A percentile compares a stretch with the other conserved stretches of the same genome.
Conservation (phyloP, 106 monocot genomes). For the Vanilla planifolia region DNA sequence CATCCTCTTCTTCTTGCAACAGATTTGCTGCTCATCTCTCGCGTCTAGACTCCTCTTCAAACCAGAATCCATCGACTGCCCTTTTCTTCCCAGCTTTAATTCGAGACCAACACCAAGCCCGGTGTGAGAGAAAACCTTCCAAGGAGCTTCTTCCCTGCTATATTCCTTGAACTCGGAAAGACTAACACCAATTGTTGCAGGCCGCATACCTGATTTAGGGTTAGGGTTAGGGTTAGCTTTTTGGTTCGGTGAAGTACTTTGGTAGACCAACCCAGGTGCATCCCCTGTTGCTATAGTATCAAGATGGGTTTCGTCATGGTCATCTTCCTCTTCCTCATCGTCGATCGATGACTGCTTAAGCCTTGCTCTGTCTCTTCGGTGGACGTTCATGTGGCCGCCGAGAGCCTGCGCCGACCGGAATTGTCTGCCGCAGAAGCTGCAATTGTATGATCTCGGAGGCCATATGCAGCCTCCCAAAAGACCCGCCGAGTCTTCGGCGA, state of each 20-base stretch:
- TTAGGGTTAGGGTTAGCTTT: conserved; percentile 12
- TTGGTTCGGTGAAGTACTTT: background rate
- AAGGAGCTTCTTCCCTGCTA: too few species aligned
- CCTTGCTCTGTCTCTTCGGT: conserved; percentile 43
- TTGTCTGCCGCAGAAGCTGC: conserved; percentile 58
- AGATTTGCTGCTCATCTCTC: conserved; percentile 9
- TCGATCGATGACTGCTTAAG: conserved; percentile 35
- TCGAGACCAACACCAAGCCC: background rate
- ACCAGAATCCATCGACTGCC: background rate
- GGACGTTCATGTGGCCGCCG: conserved; percentile 75
- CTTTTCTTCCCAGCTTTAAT: conserved; percentile 9
- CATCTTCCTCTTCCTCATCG: conserved; percentile 6
- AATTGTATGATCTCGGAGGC: conserved; percentile 67
- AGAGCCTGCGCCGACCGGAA: conserved; percentile 69
- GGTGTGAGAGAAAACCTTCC: too few species aligned
- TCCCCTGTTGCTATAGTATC: background rate
- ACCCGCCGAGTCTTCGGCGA: conserved; percentile 41
- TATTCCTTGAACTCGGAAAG: too few species aligned
- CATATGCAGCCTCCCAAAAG: conserved; percentile 38
- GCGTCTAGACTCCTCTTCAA: conserved; percentile 10
- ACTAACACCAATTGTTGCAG: too few species aligned
- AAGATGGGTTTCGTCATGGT: conserved; percentile 2
- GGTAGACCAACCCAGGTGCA: background rate
- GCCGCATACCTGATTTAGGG: conserved; percentile 5
- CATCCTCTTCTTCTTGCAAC: conserved; percentile 23